Evolutionary conservation across 768 basidiomycete species (phyloP).

Genomic region (Serpula lacrymans): DNA sequence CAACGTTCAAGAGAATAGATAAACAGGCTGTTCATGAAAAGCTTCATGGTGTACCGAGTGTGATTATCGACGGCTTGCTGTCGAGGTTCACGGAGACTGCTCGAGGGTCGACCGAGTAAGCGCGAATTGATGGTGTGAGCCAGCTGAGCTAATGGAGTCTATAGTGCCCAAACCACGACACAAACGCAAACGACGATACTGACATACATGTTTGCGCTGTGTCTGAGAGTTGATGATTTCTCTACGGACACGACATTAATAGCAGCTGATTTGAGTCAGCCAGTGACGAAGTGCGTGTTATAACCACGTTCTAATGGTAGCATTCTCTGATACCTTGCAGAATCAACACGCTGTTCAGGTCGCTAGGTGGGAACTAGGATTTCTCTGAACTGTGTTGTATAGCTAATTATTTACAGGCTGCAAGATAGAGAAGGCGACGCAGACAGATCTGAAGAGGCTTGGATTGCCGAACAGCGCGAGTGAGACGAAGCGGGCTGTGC

Average conservation of each 20-base stretch:
- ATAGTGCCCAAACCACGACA: slow-evolving; percentile 54
- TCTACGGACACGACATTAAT: slow-evolving; percentile 64
- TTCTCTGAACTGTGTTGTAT: neutral
- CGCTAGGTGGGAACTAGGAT: slow-evolving; percentile 48
- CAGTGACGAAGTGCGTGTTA: slow-evolving; percentile 55
- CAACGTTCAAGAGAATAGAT: slow-evolving; percentile 37
- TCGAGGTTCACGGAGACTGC: slow-evolving; percentile 77
- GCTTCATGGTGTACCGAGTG: slow-evolving; percentile 54
- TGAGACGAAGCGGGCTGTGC: slow-evolving; percentile 65
- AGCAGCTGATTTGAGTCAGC: slow-evolving; percentile 72
- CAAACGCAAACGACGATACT: slow-evolving; percentile 69
- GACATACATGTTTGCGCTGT: slow-evolving; percentile 77
- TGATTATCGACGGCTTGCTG: slow-evolving; percentile 71
- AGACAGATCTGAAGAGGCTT: slow-evolving; percentile 63
- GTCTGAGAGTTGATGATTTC: slow-evolving; percentile 75
- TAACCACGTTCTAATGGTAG: neutral
- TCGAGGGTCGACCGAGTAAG: slow-evolving; percentile 64
- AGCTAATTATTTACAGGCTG: slow-evolving; percentile 50
- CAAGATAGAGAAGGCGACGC: slow-evolving; percentile 53
- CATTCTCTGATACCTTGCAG: slow-evolving; percentile 26
- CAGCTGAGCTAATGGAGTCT: slow-evolving; percentile 2
- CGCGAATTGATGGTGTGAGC: neutral
- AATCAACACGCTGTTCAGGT: slow-evolving; percentile 69
- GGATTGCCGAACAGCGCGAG: slow-evolving; percentile 64
- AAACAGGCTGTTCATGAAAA: slow-evolving; percentile 54